phyloP scores from a whole-genome alignment of 192 early-diverging fungal species.

The Coemansia sp. region DNA sequence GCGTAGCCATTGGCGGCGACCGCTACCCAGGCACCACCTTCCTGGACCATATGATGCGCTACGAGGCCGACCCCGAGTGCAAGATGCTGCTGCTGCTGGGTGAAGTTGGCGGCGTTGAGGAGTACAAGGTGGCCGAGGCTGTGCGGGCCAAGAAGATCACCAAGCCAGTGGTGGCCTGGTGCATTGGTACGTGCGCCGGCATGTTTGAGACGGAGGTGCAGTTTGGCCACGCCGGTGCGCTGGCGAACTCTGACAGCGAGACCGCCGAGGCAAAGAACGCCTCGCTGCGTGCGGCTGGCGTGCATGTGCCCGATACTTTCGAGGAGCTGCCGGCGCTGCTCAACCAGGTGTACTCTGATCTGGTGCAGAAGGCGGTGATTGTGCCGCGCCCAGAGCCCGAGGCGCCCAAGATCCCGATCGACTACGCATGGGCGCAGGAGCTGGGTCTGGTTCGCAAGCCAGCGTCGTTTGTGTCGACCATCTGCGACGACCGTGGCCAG shows the following conservation, averaged over 20 bases:
- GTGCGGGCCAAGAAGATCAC: conserved; percentile 85
- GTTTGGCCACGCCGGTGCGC: conserved; percentile 96
- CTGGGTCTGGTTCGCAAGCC: conserved; percentile 97
- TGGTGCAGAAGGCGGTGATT: conserved; percentile 73
- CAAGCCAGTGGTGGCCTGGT: conserved; percentile 99
- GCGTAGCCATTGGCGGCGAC: conserved; percentile 98
- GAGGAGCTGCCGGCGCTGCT: conserved; percentile 88
- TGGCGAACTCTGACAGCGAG: conserved; percentile 94
- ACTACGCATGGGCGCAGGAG: conserved; percentile 99
- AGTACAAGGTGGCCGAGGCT: conserved; percentile 92
- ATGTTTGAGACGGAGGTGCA: conserved; percentile 99
- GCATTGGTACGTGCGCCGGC: conserved; percentile 98
- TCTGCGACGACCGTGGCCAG: conserved; percentile 98
- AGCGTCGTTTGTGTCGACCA: conserved; percentile 96
- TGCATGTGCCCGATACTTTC: conserved; percentile 92
- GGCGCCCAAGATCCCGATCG: conserved; percentile 96
- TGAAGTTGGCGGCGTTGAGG: conserved; percentile 98
- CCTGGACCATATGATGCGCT: conserved; percentile 96
- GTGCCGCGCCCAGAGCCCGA: conserved; percentile 81
- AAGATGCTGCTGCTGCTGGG: conserved; percentile 95
- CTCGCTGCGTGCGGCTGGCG: conserved; percentile 80
- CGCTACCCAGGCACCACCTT: conserved; percentile 98
- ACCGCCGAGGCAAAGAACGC: conserved; percentile 97
- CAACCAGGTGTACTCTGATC: conserved; percentile 71
- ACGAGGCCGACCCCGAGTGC: conserved; percentile 86